Percentiles rank a stretch among this genome's conserved stretches.
phyloP scores from a whole-genome alignment of 139 green algal species.

The Volvox africanus region DNA sequence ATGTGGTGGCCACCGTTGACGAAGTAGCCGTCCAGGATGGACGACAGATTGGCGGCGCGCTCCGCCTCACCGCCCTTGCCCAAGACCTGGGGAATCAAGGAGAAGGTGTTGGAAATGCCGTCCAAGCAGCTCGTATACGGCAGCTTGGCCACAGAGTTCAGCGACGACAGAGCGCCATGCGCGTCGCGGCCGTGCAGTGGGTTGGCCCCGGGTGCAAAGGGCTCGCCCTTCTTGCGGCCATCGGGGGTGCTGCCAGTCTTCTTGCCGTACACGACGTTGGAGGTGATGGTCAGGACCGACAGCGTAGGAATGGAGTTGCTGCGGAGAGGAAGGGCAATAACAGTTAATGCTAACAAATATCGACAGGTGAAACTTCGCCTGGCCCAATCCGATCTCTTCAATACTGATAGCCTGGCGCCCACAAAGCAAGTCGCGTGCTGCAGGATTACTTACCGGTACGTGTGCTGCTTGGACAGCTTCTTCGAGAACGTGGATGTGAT shows the following conservation, averaged over 20 bases:
- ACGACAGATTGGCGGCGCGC: conserved; percentile 69
- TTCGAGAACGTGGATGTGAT: conserved; percentile 66
- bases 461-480: conserved; percentile 71
- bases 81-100: conserved; percentile 71
- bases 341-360: not conserved
- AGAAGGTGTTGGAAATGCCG: conserved; percentile 86
- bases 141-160: conserved; percentile 71
- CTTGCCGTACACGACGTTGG: conserved; percentile 81
- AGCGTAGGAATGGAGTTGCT: conserved; percentile 74
- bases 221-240: conserved; percentile 76
- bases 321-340: not conserved
- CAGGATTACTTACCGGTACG: conserved; percentile 70
- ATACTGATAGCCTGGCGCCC: not conserved
- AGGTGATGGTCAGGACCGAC: conserved; percentile 85
- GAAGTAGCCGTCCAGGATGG: conserved; percentile 85
- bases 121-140: conserved; percentile 76
- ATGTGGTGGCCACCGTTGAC: conserved; percentile 77
- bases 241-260: conserved; percentile 80
- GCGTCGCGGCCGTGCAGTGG: conserved; percentile 78
- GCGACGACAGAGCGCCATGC: conserved; percentile 74
- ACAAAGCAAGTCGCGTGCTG: too few species aligned
- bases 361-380: not conserved
- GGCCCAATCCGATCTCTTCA: not conserved
- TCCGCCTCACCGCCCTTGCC: conserved; percentile 55
- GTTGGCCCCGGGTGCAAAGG: conserved; percentile 80